These are phyloP conservation scores for Gnomoniopsis sp. DNA, from an alignment of 2,329 filamentous ascomycete genomes.

Conservation along the genomic window DNA sequence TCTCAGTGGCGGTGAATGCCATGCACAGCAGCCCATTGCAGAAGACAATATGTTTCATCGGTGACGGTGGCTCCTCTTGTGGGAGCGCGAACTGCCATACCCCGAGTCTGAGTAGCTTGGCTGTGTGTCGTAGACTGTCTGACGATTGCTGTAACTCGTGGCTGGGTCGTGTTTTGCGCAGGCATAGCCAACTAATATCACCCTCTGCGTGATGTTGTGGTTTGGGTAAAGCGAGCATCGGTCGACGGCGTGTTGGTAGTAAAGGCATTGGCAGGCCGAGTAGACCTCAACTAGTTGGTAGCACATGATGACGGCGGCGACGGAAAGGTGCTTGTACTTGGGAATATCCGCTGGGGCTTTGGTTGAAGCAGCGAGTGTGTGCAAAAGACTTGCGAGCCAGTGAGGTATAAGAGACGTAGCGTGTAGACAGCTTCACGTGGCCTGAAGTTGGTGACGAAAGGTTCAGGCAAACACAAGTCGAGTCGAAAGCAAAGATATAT, in stretches of 20 bases:
- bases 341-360: constrained; percentile 19
- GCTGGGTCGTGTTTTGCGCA: constrained; percentile 56
- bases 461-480: constrained; percentile 10
- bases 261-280: constrained; percentile 81
- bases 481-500: constrained; percentile 4
- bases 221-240: constrained; percentile 72
- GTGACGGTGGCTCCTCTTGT: constrained; percentile 38
- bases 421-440: neutral
- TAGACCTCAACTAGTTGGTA: constrained; percentile 84
- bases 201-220: constrained; percentile 69
- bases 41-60: constrained; percentile 55
- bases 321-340: constrained; percentile 23
- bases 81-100: constrained; percentile 49
- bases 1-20: constrained; percentile 37
- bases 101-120: constrained; percentile 52
- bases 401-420: constrained; percentile 8
- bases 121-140: constrained; percentile 30
- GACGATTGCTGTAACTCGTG: constrained; percentile 23
- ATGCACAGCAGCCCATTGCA: constrained; percentile 41
- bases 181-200: constrained; percentile 78
- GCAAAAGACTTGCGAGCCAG: constrained; percentile 6
- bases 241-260: constrained; percentile 84
- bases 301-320: constrained; percentile 61
- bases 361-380: constrained; percentile 23
- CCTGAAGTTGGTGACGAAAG: neutral